phyloP scores from a whole-genome alignment of 306 rosid species.

The barrel medic (Medicago truncatula) region MtrunA17r5.0-ANR NC_053046.1:33341001-33341500 shows the following conservation, averaged over 20 bases:
- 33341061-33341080: constrained; percentile 89
- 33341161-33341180: constrained; percentile 88
- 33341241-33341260: constrained; percentile 32
- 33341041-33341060: constrained; percentile 89
- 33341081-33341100: constrained; percentile 75
- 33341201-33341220: constrained; percentile 18
- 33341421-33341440: not conserved
- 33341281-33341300: constrained; percentile 40
- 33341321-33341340: constrained; percentile 66
- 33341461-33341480: no score
- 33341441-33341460: no score
- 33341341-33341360: constrained; percentile 40
- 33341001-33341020: constrained; percentile 60
- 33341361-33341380: not conserved
- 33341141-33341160: constrained; percentile 69
- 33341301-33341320: constrained; percentile 51
- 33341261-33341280: constrained; percentile 41
- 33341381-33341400: not conserved
- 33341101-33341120: constrained; percentile 73
- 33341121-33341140: constrained; percentile 76
- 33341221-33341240: constrained; percentile 33
- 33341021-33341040: constrained; percentile 85
- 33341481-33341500: no score
- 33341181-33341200: constrained; percentile 43
- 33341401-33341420: not conserved